Conservation (phyloP, 768 basidiomycete species). For the Mycena olivaceomarginata region DNA sequence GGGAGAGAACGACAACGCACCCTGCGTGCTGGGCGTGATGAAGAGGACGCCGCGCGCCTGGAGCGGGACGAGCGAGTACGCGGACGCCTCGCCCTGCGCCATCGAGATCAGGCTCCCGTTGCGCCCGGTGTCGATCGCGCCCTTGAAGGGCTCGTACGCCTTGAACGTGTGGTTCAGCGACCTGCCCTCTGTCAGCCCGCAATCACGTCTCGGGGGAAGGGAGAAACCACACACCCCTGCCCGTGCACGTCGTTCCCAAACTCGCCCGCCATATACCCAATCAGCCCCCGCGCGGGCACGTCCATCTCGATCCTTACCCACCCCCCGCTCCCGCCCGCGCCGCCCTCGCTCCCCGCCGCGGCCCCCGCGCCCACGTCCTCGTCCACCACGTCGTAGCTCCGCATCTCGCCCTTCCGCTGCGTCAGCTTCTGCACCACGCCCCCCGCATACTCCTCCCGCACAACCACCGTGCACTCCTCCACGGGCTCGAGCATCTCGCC, state of each 20-base stretch:
- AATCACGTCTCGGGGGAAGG: too few species aligned
- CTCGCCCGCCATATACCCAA: constrained; percentile 73
- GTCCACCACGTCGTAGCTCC: constrained; percentile 66
- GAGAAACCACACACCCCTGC: constrained; percentile 70
- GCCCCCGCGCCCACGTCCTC: constrained; percentile 52
- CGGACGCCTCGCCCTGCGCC: constrained; percentile 66
- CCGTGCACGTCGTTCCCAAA: constrained; percentile 72
- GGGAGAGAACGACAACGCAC: constrained; percentile 47
- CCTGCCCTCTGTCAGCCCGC: constrained; percentile 49
- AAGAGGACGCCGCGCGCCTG: constrained; percentile 69
- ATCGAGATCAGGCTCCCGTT: constrained; percentile 70
- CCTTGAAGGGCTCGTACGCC: constrained; percentile 65
- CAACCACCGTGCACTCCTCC: constrained; percentile 66
- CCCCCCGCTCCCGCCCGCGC: constrained; percentile 47
- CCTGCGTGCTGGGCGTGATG: constrained; percentile 64
- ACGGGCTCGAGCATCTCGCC: constrained; percentile 66
- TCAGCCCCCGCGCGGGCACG: constrained; percentile 67
- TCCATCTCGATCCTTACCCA: constrained; percentile 70
- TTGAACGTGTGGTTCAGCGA: constrained; percentile 74
- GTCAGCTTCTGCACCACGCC: constrained; percentile 70
- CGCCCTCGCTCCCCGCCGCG: constrained; percentile 33
- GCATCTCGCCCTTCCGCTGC: constrained; percentile 70
- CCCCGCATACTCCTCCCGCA: constrained; percentile 68
- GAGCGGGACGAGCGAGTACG: constrained; percentile 69
- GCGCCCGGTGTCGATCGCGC: constrained; percentile 66